These are phyloP conservation scores for Hanseniaspora sp. DNA, from an alignment of 1,139 yeast species.

Conservation along the genomic window DNA sequence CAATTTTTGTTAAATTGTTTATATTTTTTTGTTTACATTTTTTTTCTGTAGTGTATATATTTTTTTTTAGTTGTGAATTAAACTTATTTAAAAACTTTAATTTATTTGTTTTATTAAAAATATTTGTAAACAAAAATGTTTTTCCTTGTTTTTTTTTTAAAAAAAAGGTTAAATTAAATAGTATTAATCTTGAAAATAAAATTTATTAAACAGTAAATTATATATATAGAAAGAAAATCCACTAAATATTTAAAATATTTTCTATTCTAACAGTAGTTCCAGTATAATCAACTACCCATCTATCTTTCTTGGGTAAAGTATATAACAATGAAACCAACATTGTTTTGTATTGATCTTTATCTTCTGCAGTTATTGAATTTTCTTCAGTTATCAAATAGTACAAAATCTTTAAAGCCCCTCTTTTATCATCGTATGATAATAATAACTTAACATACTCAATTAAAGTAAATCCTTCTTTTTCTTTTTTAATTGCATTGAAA, in stretches of 20 bases:
- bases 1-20: too few relatives aligned
- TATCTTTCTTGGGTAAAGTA: not conserved
- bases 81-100: too few relatives aligned
- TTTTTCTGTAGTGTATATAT: too few relatives aligned
- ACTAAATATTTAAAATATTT: not conserved
- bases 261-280: conserved; percentile 3
- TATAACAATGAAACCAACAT: conserved; percentile 1
- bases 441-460: conserved; percentile 10
- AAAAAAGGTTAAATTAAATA: too few relatives aligned
- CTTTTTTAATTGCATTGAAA: not conserved
- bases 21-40: too few relatives aligned
- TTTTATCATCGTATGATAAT: conserved; percentile 21
- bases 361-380: conserved; percentile 10
- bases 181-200: not conserved
- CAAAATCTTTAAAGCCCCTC: conserved; percentile 28
- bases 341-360: not conserved
- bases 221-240: not conserved
- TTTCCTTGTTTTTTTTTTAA: too few relatives aligned
- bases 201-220: not conserved
- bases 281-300: conserved; percentile 3
- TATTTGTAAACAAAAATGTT: not conserved
- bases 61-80: too few relatives aligned
- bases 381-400: conserved; percentile 21
- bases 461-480: not conserved
- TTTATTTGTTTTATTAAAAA: not conserved